Percentiles rank a stretch among this genome's conserved stretches.
These are phyloP conservation scores for Aspergillus pseudotamarii DNA, from an alignment of 2,329 filamentous ascomycete genomes.

Conservation along the genomic window DNA sequence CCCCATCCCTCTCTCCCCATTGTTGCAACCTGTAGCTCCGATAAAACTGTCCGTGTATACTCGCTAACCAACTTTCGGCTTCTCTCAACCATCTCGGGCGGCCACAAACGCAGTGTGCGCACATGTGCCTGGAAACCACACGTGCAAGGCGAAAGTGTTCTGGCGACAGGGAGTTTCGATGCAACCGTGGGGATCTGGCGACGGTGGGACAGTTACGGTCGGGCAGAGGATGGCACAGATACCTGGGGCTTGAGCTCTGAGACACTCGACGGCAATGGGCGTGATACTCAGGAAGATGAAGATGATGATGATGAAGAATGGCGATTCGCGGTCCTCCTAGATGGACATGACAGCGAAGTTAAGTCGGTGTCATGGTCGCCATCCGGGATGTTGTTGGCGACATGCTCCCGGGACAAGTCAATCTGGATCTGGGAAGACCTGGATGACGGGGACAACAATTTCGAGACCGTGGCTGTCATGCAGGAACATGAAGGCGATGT, in stretches of 20 bases:
- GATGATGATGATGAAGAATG: slow-evolving; percentile 79
- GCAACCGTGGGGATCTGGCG: slow-evolving; percentile 85
- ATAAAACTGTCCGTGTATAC: slow-evolving; percentile 86
- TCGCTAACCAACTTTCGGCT: slow-evolving; percentile 79
- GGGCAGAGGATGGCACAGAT: slow-evolving; percentile 26
- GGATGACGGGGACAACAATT: slow-evolving; percentile 82
- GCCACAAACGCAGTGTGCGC: slow-evolving; percentile 88
- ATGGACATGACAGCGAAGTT: slow-evolving; percentile 94
- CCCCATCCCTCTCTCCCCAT: slow-evolving; percentile 87
- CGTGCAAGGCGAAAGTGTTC: slow-evolving; percentile 67
- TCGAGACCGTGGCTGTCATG: slow-evolving; percentile 92
- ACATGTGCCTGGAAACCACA: slow-evolving; percentile 85
- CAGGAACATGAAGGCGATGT: slow-evolving; percentile 95
- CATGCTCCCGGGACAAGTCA: slow-evolving; percentile 87
- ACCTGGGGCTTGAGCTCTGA: slow-evolving; percentile 23
- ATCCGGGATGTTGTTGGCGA: slow-evolving; percentile 79
- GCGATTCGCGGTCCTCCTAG: slow-evolving; percentile 87
- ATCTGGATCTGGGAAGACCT: slow-evolving; percentile 99
- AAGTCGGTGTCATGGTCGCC: slow-evolving; percentile 70
- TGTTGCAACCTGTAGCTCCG: slow-evolving; percentile 82
- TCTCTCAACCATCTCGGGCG: slow-evolving; percentile 78
- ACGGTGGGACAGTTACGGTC: slow-evolving; percentile 57
- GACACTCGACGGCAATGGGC: slow-evolving; percentile 30
- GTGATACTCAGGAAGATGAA: slow-evolving; percentile 47
- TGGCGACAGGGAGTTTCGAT: slow-evolving; percentile 93